Evolutionary conservation across 768 basidiomycete species (phyloP), one percentile per base, ranked within the genome.

Genomic region (Collybia nuda): DNA sequence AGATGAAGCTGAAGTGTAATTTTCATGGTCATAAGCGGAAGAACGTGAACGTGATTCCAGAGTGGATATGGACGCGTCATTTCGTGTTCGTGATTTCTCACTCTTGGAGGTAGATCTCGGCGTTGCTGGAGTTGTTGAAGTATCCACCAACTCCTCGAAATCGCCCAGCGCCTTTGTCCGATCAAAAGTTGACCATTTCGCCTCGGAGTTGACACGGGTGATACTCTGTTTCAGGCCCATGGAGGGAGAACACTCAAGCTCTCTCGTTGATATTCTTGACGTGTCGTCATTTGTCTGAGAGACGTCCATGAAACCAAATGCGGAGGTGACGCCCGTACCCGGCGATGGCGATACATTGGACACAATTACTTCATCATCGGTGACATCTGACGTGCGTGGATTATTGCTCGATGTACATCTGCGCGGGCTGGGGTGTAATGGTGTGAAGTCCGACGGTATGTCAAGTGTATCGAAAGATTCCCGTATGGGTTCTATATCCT

Each of bases 1-100:
- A 21, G 68, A 68, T 23, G 67, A 65, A 24, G 56, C 53, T 36
- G 56, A 54, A 39, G 49, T 56, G 44, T 56, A 50, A 38, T 49
- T 51, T 22, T 51, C 56, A 12, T 52, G 55, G 17, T 41, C 47
- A 29, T 41, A 43, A 21, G 50, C 51, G 8, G 61, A 58, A 14
- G 29, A 40, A 44, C 50, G 48, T 4, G 59, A 60, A 35, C 23
- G 39, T 2, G 57, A 56, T 2, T 38, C 46, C 43, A 55, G 47
- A 21, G 53, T 58, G 11, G 50, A 50, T 26, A 32, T 48, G 5
- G 47, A 43, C 21, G 50, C 50, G 29, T 5, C 38, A 29, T 32
- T 32, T 15, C 39, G 43, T 11, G 47, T 48, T 6, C 50, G 46
- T 3, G 29, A 21, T n/a, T 37, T 17, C 18, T 42, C 46, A 42